These are phyloP conservation scores for Protomyces inouyei DNA, from an alignment of 1,139 yeast species.

Conservation along the genomic window DNA sequence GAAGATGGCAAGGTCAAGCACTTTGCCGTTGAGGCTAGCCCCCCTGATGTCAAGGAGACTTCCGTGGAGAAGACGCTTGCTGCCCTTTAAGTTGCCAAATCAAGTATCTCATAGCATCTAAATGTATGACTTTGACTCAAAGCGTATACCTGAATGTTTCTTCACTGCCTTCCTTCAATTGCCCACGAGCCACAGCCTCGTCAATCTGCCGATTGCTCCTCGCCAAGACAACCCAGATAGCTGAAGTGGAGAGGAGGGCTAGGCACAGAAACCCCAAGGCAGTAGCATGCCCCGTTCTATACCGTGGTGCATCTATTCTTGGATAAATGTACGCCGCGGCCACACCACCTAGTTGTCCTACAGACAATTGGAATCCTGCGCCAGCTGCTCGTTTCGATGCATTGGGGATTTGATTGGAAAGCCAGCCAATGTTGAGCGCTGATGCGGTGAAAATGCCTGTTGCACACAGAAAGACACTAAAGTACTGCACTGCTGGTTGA, in stretches of 20 bases:
- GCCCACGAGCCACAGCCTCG: not conserved
- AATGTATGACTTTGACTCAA: not conserved
- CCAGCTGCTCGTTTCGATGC: conserved; percentile 43
- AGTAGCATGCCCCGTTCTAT: conserved; percentile 39
- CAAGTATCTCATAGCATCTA: too few relatives aligned
- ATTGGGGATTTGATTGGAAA: conserved; percentile 42
- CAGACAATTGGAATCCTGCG: conserved; percentile 44
- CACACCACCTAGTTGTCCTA: conserved; percentile 44
- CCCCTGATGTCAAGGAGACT: conserved; percentile 57
- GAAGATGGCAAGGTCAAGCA: conserved; percentile 65
- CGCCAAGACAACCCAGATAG: not conserved
- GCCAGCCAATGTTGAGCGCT: conserved; percentile 44
- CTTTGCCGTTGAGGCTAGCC: conserved; percentile 74
- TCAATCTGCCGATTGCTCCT: not conserved
- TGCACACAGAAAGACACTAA: conserved; percentile 41
- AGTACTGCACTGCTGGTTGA: conserved; percentile 36
- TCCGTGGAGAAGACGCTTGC: conserved; percentile 43
- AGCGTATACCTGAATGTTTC: not conserved
- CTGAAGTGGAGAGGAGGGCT: not conserved
- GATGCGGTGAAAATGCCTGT: conserved; percentile 42
- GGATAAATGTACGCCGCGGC: conserved; percentile 42
- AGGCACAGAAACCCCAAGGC: conserved; percentile 32
- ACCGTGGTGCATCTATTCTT: conserved; percentile 39
- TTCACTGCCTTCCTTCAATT: not conserved
- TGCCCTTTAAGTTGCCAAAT: not conserved